Conservation (phyloP, 129 eudicot species). For the Artemisia tridentata region DNA sequence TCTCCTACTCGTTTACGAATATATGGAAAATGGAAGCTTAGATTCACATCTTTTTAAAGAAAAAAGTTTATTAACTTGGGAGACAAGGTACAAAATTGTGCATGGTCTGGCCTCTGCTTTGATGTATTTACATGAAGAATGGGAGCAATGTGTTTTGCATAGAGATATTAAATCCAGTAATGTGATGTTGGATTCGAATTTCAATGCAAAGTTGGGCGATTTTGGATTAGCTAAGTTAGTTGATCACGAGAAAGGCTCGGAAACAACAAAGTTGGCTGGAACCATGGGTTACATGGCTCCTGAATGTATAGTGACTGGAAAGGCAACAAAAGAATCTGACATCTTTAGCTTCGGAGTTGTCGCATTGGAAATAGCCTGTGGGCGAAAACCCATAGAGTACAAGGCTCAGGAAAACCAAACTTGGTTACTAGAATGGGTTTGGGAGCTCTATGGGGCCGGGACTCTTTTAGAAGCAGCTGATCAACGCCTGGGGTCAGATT, state of each 20-base stretch:
- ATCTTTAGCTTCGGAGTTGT: conserved; percentile 53
- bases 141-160: conserved; percentile 53
- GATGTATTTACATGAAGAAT: conserved; percentile 49
- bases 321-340: conserved; percentile 52
- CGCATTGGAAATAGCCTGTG: conserved; percentile 45
- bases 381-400: conserved; percentile 35
- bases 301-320: conserved; percentile 38
- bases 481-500: conserved; percentile 22
- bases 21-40: conserved; percentile 38
- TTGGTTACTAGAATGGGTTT: conserved; percentile 37
- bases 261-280: conserved; percentile 42
- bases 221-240: conserved; percentile 50
- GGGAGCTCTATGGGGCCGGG: conserved; percentile 44
- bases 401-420: conserved; percentile 16
- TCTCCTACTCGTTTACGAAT: conserved; percentile 45
- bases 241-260: conserved; percentile 45
- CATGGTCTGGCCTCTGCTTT: conserved; percentile 44
- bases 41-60: conserved; percentile 40
- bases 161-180: conserved; percentile 55
- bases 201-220: conserved; percentile 48
- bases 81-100: conserved; percentile 40
- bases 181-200: conserved; percentile 46
- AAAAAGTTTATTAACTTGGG: conserved; percentile 37
- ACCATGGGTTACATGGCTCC: conserved; percentile 68
- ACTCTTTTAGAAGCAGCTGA: conserved; percentile 43